These are phyloP conservation scores for Aspergillus uvarum DNA, from an alignment of 2,329 filamentous ascomycete genomes.

Conservation along the genomic window DNA sequence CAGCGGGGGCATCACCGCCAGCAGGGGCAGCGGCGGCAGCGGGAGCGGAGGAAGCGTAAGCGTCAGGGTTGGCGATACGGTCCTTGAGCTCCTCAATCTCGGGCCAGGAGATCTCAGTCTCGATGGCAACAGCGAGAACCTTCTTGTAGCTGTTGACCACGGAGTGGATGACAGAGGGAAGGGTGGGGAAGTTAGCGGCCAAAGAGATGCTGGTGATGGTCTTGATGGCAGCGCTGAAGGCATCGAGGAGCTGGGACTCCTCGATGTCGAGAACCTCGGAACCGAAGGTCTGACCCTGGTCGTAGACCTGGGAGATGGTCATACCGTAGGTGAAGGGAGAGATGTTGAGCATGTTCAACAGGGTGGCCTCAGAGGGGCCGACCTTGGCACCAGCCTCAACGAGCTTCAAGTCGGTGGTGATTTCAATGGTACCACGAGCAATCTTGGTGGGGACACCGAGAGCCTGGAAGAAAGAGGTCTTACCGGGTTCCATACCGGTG, in stretches of 20 bases:
- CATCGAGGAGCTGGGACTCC: constrained; percentile 87
- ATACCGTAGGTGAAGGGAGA: constrained; percentile 99
- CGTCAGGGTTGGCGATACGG: constrained; percentile 97
- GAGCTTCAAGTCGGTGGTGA: constrained; percentile 96
- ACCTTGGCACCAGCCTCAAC: constrained; percentile 91
- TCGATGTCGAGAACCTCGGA: constrained; percentile 85
- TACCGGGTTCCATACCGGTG: constrained; percentile 99
- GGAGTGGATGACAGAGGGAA: constrained; percentile 95
- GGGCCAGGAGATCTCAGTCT: constrained; percentile 90
- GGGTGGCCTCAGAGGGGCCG: constrained; percentile 96
- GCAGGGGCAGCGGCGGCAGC: constrained; percentile 58
- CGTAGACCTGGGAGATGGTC: constrained; percentile 94
- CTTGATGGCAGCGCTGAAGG: constrained; percentile 76
- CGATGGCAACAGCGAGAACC: constrained; percentile 76
- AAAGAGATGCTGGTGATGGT: constrained; percentile 90
- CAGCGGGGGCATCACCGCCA: constrained; percentile 52
- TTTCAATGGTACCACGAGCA: constrained; percentile 99
- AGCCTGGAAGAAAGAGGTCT: constrained; percentile 99
- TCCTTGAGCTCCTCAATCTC: constrained; percentile 98
- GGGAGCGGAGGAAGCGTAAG: constrained; percentile 83
- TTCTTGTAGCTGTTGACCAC: constrained; percentile 99
- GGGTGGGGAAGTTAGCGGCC: constrained; percentile 89
- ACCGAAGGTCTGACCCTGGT: constrained; percentile 90
- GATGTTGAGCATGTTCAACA: constrained; percentile 99
- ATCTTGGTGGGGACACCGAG: constrained; percentile 99